Evolutionary conservation across 2,329 filamentous ascomycete species (phyloP), one percentile per base, ranked within the genome.

Genomic region (Paraphoma chrysanthemicola): DNA sequence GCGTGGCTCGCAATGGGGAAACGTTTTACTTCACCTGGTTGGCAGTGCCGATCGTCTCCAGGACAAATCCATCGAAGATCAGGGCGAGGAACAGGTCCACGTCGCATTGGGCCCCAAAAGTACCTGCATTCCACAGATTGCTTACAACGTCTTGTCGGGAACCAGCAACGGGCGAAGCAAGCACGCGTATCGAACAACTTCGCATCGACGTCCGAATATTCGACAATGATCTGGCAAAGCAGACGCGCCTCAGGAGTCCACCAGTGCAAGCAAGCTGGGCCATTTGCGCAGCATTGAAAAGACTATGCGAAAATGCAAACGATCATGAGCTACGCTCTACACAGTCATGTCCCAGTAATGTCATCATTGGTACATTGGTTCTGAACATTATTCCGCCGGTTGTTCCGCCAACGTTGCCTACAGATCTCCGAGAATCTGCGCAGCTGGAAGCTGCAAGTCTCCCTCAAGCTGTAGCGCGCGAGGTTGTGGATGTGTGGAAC

Each of bases 1-100:
- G 72, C 41, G 64, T 74, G 4, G 70, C 67, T 2, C 17, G 12
- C 28, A 56, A 62, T n/a, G 66, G 70, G 16, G 64, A 70, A 36
- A 69, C 57, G 30, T 67, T 72, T 52, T 69, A 71, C 51, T 74
- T 76, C 43, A 72, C 67, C 1, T 74, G 69, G 72, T 58, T 74
- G 17, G 60, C 60, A 3, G 54, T 71, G 6, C 72, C 72, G 18
- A 51, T 73, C 4, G 73, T 75, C 4, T 60, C 54, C 30, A 72
- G 67, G 49, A 16, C n/a, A 50, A 14, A 48, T 51, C 17, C 33
- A 30, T n/a, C 59, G 47, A 41, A 33, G 17, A 23, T n/a, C n/a
- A 42, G 14, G 14, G 33, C 11, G 41, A n/a, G 51, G 47, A 49
- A 46, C 14, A 46, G 54, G 17, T 31, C 57, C 5, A 46, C 68